Conservation (phyloP, 2,329 filamentous ascomycete genomes). For the Fusarium proliferatum region DNA sequence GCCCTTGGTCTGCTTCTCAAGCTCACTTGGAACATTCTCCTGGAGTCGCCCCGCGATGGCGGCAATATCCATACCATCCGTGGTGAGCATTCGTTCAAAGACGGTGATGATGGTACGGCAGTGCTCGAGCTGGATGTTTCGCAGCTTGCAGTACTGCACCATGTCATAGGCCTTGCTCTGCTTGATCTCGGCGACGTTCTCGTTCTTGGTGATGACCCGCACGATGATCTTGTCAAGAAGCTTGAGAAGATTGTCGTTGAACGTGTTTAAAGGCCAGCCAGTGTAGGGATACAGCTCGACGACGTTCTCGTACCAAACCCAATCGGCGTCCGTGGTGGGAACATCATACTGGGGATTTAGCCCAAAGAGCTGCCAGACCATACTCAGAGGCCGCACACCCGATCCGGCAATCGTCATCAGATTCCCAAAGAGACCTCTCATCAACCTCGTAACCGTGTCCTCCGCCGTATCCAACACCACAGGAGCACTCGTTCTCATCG, state of each 20-base stretch:
- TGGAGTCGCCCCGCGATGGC: background rate
- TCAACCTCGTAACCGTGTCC: conserved; percentile 4
- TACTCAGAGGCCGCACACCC: conserved; percentile 9
- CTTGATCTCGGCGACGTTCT: background rate
- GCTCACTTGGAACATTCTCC: background rate
- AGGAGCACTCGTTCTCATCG: conserved; percentile 1
- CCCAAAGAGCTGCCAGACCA: conserved; percentile 18
- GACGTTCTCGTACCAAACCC: conserved; percentile 20
- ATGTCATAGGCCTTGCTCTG: background rate
- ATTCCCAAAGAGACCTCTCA: conserved; percentile 15
- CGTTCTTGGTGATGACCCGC: conserved; percentile 6
- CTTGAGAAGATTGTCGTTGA: background rate
- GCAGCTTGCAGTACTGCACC: conserved; percentile 5
- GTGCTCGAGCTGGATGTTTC: conserved; percentile 21
- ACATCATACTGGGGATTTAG: background rate
- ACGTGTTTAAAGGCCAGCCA: conserved; percentile 10
- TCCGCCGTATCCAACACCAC: conserved; percentile 3
- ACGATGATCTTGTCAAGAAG: conserved; percentile 26
- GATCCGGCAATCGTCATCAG: conserved; percentile 19
- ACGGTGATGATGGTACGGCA: conserved; percentile 1
- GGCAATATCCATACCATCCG: accelerated
- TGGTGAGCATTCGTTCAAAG: conserved; percentile 15
- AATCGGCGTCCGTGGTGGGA: background rate
- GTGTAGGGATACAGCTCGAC: conserved; percentile 22
- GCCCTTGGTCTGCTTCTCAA: conserved; percentile 11